A percentile compares a stretch with the other conserved stretches of the same genome.
These are phyloP conservation scores for Bretschneidera sinensis DNA, from an alignment of 345 rosid species.

Conservation along the genomic window DNA sequence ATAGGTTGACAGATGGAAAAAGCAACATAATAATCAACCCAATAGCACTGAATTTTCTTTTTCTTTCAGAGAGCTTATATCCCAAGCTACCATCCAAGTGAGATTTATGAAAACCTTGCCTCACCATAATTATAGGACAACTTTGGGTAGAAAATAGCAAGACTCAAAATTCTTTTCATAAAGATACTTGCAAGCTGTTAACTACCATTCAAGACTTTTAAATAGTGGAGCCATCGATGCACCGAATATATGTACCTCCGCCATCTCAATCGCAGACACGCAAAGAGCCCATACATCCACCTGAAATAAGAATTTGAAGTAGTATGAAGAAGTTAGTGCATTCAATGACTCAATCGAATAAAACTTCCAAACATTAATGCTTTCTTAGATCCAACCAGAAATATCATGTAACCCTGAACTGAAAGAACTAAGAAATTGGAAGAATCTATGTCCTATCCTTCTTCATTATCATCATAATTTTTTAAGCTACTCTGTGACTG, in stretches of 20 bases:
- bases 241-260: slow-evolving; percentile 61
- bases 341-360: not conserved
- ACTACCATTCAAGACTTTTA: not conserved
- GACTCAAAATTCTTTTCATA: not conserved
- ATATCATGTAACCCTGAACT: not conserved
- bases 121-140: not conserved
- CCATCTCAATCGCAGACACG: slow-evolving; percentile 99
- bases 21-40: slow-evolving; percentile 4
- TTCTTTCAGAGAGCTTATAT: too few relatives aligned
- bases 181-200: not conserved
- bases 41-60: slow-evolving; percentile 1
- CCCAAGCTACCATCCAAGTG: not conserved
- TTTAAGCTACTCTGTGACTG: too few relatives aligned
- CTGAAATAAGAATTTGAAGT: slow-evolving; percentile 35
- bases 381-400: not conserved
- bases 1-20: not conserved
- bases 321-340: slow-evolving; percentile 5
- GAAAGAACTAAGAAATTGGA: not conserved
- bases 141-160: not conserved
- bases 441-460: not conserved
- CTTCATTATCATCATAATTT: not conserved
- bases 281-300: slow-evolving; percentile 99
- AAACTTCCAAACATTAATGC: not conserved
- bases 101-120: not conserved
- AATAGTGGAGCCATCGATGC: not conserved